Evolutionary conservation across 2,329 filamentous ascomycete species (phyloP), one percentile per base, ranked within the genome.

Genomic region (Colletotrichum echinochloae): DNA sequence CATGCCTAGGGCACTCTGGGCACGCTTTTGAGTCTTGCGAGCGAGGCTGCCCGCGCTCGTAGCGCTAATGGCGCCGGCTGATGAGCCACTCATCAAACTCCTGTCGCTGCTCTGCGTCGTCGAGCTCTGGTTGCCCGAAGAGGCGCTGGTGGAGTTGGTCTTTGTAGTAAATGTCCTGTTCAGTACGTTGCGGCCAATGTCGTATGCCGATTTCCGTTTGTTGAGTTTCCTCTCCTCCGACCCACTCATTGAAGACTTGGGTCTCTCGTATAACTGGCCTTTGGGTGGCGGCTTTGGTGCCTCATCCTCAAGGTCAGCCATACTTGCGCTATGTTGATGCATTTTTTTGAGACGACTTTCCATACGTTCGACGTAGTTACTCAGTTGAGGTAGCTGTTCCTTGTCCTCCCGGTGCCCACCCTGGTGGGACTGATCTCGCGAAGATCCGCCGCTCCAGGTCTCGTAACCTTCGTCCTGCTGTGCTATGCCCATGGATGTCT

Each of bases 1-100:
- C 66, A 87, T 85, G 49, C 89, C 90, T 74, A 93, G 81, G 3
- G 90, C 89, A 76, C 91, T 94, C 73, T 89, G 88, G 20, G 91
- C 86, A 72, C 91, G 78, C 74, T 81, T 77, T n/a, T 86, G 81
- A 77, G 91, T 92, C 77, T 93, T 92, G 72, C 95, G 90, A 37
- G 94, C 95, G 73, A 97, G 89, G 81, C 95, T 98, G 64, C 95
- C 96, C 20, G 96, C 96, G 81, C 96, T 98, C 20, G 96, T 98
- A 60, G 94, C 93, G 79, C 95, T 98, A 81, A 98, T 94, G 16
- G 89, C 95, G 60, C 95, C 91, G 0, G 96, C 96, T 63, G 96
- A 98, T 62, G 89, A 87, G 3, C 95, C 96, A 79, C 95, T 98
- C 95, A 98, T 98, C 52, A 99, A 81, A 76, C 94, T 98, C 75